Conservation (phyloP, 352 stramenopile species). For the Pythium periplocum region DNA sequence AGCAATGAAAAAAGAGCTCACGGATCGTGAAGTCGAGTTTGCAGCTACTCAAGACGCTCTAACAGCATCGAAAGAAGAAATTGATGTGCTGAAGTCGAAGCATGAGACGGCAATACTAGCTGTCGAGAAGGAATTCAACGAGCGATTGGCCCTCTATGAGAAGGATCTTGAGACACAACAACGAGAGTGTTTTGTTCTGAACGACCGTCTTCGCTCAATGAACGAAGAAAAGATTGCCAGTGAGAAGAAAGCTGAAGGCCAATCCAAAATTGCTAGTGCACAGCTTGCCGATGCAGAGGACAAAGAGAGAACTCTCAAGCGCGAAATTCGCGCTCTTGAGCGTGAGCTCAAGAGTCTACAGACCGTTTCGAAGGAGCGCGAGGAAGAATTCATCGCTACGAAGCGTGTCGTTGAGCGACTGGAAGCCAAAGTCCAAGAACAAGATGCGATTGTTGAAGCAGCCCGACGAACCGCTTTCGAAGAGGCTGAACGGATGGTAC, state of each 20-base stretch:
- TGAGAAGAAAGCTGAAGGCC: conserved; percentile 7
- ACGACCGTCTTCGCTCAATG: neutral
- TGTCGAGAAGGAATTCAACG: conserved; percentile 12
- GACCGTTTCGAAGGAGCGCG: conserved; percentile 39
- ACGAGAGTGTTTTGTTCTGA: conserved; percentile 3
- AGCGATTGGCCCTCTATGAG: conserved; percentile 16
- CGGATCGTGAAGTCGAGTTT: conserved; percentile 8
- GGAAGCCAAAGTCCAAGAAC: conserved; percentile 32
- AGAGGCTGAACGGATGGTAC: conserved; percentile 50
- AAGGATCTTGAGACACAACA: conserved; percentile 18
- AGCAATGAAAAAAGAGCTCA: conserved; percentile 6
- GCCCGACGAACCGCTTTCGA: conserved; percentile 24
- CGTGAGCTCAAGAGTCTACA: conserved; percentile 55
- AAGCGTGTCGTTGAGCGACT: conserved; percentile 27
- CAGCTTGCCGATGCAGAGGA: conserved; percentile 45
- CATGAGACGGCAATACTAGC: conserved; percentile 1
- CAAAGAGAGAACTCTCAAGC: conserved; percentile 41
- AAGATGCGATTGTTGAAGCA: conserved; percentile 29
- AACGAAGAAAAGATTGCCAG: conserved; percentile 6
- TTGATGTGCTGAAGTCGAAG: neutral
- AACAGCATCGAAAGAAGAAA: conserved; percentile 1
- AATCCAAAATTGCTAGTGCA: conserved; percentile 7
- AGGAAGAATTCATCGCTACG: conserved; percentile 32
- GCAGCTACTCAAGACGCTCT: neutral
- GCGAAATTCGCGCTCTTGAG: conserved; percentile 52